Conservation (phyloP, 345 rosid genomes). For the Ceriops decandra region DNA sequence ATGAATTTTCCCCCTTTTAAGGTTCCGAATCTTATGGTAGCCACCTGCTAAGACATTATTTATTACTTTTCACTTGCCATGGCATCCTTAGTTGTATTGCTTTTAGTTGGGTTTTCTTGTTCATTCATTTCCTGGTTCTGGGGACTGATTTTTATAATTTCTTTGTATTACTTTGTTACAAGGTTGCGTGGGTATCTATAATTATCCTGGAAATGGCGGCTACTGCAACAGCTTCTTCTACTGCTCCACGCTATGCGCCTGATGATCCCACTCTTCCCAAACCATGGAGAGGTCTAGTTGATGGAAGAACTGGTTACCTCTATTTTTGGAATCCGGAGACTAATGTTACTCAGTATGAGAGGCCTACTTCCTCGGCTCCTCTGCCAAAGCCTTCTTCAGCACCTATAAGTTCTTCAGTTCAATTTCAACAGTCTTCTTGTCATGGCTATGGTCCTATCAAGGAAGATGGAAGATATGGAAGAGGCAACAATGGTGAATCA, state of each 20-base stretch:
- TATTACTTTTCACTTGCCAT: no score
- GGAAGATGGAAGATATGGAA: constrained; percentile 49
- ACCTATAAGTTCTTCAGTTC: constrained; percentile 56
- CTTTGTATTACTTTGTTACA: neutral
- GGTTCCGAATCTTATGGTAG: no score
- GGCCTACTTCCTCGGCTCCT: constrained; percentile 39
- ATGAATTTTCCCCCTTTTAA: no score
- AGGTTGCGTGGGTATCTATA: constrained; percentile 4
- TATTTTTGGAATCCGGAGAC: constrained; percentile 98
- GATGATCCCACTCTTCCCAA: constrained; percentile 91
- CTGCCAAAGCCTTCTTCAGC: constrained; percentile 33
- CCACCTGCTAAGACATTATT: no score
- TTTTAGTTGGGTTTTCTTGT: no score
- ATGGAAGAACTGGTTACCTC: constrained; percentile 82
- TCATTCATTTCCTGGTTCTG: no score
- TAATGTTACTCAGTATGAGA: constrained; percentile 90
- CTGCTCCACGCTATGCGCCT: constrained; percentile 74
- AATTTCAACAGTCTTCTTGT: constrained; percentile 50
- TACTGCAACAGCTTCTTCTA: constrained; percentile 47
- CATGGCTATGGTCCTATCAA: constrained; percentile 42
- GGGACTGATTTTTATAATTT: no score
- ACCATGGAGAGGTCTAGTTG: constrained; percentile 96
- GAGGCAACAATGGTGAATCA: constrained; percentile 37
- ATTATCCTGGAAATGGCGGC: constrained; percentile 36
- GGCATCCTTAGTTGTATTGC: no score